These are phyloP conservation scores for Metarhizium robertsii DNA, from an alignment of 2,329 filamentous ascomycete species.

Conservation along the genomic window DNA sequence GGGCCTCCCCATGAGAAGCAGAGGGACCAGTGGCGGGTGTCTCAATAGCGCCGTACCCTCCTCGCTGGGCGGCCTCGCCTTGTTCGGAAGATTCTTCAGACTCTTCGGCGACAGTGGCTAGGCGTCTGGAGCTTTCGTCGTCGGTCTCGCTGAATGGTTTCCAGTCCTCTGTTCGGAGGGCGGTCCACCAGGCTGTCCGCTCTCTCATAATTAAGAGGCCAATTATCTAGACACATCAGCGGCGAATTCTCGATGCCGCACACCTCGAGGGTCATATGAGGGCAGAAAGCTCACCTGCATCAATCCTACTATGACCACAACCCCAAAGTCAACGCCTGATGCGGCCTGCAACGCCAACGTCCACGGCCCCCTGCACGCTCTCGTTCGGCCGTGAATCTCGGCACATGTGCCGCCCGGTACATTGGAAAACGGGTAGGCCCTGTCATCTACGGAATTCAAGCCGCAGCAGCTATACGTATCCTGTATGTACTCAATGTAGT, in stretches of 20 bases:
- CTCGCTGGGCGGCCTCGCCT: slow-evolving; percentile 4
- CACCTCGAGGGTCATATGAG: not conserved
- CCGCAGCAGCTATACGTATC: slow-evolving; percentile 60
- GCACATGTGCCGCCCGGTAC: slow-evolving; percentile 27
- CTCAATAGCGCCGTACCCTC: slow-evolving; percentile 12
- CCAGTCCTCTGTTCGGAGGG: slow-evolving; percentile 13
- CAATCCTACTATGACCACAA: slow-evolving; percentile 42
- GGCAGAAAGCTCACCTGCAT: slow-evolving; percentile 39
- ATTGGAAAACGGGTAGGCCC: slow-evolving; percentile 49
- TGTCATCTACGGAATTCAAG: slow-evolving; percentile 45
- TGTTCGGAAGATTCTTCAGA: slow-evolving; percentile 13
- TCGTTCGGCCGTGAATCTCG: slow-evolving; percentile 33
- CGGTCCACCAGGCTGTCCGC: slow-evolving; percentile 20
- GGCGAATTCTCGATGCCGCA: not conserved
- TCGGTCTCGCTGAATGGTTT: slow-evolving; percentile 5
- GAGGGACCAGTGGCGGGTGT: not conserved
- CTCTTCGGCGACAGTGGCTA: slow-evolving; percentile 19
- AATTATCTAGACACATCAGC: slow-evolving; percentile 16
- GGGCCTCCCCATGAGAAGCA: not conserved
- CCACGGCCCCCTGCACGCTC: slow-evolving; percentile 47
- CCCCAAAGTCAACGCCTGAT: slow-evolving; percentile 44
- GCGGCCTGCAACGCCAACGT: slow-evolving; percentile 41
- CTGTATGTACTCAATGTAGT: slow-evolving; percentile 49
- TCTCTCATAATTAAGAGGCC: slow-evolving; percentile 21
- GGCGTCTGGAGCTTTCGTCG: slow-evolving; percentile 13